Percentiles rank a stretch among this genome's conserved stretches.
These are phyloP conservation scores for Boeremia lycopersici DNA, from an alignment of 2,329 filamentous ascomycete genomes.

Conservation along the genomic window DNA sequence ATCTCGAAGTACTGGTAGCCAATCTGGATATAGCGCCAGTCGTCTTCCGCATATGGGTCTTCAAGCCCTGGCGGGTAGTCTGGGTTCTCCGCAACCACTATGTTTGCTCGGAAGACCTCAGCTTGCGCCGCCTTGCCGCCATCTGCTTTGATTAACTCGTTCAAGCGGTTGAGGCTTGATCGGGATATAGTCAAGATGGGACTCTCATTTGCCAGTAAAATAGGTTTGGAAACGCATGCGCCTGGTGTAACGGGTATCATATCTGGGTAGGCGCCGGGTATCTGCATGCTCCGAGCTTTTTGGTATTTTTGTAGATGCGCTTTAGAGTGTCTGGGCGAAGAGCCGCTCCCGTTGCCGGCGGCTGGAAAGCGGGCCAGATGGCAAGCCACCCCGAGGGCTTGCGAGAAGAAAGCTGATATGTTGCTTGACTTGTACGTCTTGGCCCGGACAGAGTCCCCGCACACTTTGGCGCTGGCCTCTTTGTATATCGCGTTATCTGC, in stretches of 20 bases:
- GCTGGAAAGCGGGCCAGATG: conserved; percentile 83
- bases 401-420: conserved; percentile 79
- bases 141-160: conserved; percentile 69
- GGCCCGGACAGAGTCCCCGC: conserved; percentile 77
- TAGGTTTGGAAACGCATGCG: conserved; percentile 62
- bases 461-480: conserved; percentile 69
- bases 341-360: conserved; percentile 55
- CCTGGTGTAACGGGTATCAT: conserved; percentile 52
- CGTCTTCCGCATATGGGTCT: conserved; percentile 78
- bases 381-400: conserved; percentile 77
- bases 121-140: conserved; percentile 70
- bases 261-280: conserved; percentile 63
- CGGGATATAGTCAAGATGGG: conserved; percentile 85
- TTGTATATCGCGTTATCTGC: conserved; percentile 48
- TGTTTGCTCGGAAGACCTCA: conserved; percentile 85
- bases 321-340: conserved; percentile 72
- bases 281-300: conserved; percentile 36
- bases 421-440: conserved; percentile 70
- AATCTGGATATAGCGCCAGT: conserved; percentile 73
- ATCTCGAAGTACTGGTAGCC: conserved; percentile 70
- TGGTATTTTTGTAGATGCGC: conserved; percentile 65
- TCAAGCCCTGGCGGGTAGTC: conserved; percentile 52
- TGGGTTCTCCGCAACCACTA: conserved; percentile 67
- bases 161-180: conserved; percentile 79
- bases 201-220: conserved; percentile 89